Evolutionary conservation across 2,329 filamentous ascomycete species (phyloP).

Genomic region (Microdochium bolleyi): DNA sequence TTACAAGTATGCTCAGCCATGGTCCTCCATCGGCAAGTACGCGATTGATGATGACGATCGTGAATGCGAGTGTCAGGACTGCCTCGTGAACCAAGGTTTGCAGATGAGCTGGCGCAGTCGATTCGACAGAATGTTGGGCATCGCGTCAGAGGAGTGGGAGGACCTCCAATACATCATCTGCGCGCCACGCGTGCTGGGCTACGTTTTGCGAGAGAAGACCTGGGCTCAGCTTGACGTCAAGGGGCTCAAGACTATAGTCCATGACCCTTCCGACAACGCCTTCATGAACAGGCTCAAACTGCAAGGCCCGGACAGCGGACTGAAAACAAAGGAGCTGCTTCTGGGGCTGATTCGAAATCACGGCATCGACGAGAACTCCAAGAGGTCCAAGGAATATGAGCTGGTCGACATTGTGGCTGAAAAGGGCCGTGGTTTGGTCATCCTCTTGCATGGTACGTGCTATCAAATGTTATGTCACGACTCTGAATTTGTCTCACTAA

Average conservation of each 20-base stretch:
- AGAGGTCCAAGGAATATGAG: background rate
- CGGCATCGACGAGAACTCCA: background rate
- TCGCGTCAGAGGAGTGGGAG: slow-evolving; percentile 1
- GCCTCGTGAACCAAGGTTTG: background rate
- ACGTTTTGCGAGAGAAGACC: slow-evolving; percentile 5
- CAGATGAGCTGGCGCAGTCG: background rate
- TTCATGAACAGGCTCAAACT: slow-evolving; percentile 2
- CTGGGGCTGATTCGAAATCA: slow-evolving; percentile 2
- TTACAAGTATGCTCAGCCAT: slow-evolving; percentile 2
- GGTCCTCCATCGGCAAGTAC: background rate
- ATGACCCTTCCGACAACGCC: background rate
- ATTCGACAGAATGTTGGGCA: slow-evolving; percentile 1
- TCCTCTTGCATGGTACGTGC: slow-evolving; percentile 7
- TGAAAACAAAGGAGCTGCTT: slow-evolving; percentile 1
- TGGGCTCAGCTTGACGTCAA: slow-evolving; percentile 7
- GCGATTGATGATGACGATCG: background rate
- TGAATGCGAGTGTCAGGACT: background rate
- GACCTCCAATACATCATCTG: slow-evolving; percentile 7
- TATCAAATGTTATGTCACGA: background rate
- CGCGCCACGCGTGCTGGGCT: slow-evolving; percentile 7
- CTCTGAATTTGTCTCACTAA: background rate
- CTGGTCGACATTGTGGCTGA: slow-evolving; percentile 5
- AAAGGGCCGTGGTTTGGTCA: slow-evolving; percentile 7
- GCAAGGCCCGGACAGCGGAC: slow-evolving; percentile 1
- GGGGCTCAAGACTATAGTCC: background rate